Evolutionary conservation across 306 rosid species (phyloP), one percentile per base, ranked within the genome.

Genomic region (Vicia villosa): DNA sequence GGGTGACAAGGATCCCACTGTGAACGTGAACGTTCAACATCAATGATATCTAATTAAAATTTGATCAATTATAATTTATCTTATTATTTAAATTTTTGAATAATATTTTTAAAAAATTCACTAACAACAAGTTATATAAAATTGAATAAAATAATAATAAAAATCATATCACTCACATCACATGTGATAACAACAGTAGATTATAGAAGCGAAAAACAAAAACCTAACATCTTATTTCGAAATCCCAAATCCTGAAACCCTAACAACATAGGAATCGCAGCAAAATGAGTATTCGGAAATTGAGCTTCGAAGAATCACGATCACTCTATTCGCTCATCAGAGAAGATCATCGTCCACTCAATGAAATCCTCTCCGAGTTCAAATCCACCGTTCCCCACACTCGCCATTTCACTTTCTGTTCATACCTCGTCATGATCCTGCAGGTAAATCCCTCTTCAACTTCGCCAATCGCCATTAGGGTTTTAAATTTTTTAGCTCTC

Each of bases 301-400:
- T 88, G 71, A 82, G 83, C 37, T 76, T 58, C 20, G 95, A 88
- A 46, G 97, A 94, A 66, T 86, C 96, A 6, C 84, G 54, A 54
- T 38, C 76, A 16, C 77, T 90, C 21, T 82, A 77, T 74, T 61
- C 83, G 4, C 56, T 90, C 16, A 81, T 94, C 10, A 79, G 71
- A 65, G 84, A 83, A 38, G 89, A 88, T 21, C 88, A 83, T 6
- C 91, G 92, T 36, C 78, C 97, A 4, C 72, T 94, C 38, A 49
- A 79, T 15, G 92, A 90, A 67, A 85, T 88, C 82, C 37, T 84
- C 68, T 62, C 81, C 28, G 95, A 94, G 51, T 91, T 94, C 85
- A 73, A 62, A 70, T 67, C 97, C 68, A 54, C 69, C 11, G 41
- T 91, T 80, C 69, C 87, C 15, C 60, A 54, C 58, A 34, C 54